Evolutionary conservation across 2,329 filamentous ascomycete genomes (phyloP), one percentile per base, ranked within the genome.

Genomic region (Nemania sp.): DNA sequence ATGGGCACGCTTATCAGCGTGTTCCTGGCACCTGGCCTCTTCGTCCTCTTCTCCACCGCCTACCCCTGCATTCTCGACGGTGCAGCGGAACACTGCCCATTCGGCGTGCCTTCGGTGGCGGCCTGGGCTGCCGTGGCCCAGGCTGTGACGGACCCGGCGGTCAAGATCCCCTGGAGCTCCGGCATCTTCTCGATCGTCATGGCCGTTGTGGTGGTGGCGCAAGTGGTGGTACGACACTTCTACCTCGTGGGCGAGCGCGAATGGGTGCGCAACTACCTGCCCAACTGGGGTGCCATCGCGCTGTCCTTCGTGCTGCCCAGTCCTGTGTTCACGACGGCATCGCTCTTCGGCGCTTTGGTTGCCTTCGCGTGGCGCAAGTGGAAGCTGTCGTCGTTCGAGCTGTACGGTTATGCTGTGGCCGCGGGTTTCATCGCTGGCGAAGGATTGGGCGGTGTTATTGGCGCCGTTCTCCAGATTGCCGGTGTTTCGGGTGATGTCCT

Each of bases 81-180:
- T 15, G 66, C 72, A 14, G 9, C 28, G 2, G 72, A 76, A 5
- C 72, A 73, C 11, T 89, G 86, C 66, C 71, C 80, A 26, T 89
- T 89, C 72, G 64, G 68, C 7, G 82, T 81, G 1, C 86, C 86
- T 3, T 86, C 83, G 2, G 84, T 88, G 12, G 72, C 80, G 0
- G 85, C 86, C 0, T 89, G 85, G 86, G 76, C 79, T 34, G 86
- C 86, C 4, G 82, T 88, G 5, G 84, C 86, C 2, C 71, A 79
- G 55, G 83, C 83, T 14, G 82, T 85, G 54, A 86, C 82, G 0
- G 77, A 81, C 56, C 80, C 80, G 2, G 69, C 67, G 0, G 77
- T 85, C 65, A 75, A 74, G 5, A 82, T 86, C 53, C 83, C 82
- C 0, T 72, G 70, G 19, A 75, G 72, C 6, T 80, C 78, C 19